Evolutionary conservation across 208 protist genomes (phyloP).

Genomic region (Leptomonas seymouri): DNA sequence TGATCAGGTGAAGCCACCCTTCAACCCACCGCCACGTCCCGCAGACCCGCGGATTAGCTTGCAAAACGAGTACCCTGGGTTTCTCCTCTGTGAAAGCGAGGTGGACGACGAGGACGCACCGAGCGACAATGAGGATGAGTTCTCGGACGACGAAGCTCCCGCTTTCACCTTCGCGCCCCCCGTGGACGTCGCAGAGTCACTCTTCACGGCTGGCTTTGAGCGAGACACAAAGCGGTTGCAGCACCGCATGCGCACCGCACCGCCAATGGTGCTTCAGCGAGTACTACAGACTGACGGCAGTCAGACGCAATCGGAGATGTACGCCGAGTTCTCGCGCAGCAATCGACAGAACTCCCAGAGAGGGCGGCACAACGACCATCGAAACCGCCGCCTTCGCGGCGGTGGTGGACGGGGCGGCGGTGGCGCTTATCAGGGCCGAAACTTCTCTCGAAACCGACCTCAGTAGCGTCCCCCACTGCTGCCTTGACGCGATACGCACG

Average conservation of each 20-base stretch:
- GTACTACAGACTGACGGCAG: conserved; percentile 76
- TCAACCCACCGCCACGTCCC: conserved; percentile 85
- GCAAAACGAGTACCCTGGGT: conserved; percentile 89
- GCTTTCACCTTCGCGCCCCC: conserved; percentile 90
- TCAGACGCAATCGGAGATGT: conserved; percentile 82
- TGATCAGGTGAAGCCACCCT: conserved; percentile 54
- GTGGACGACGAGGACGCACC: conserved; percentile 86
- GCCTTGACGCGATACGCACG: too few species aligned
- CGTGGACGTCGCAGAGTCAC: conserved; percentile 80
- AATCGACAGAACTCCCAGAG: background rate
- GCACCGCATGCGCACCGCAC: conserved; percentile 87
- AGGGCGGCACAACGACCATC: conserved; percentile 11
- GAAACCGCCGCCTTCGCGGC: conserved; percentile 7
- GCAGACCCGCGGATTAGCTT: conserved; percentile 88
- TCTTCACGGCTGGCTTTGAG: conserved; percentile 87
- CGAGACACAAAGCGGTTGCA: conserved; percentile 88
- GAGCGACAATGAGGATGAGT: conserved; percentile 85
- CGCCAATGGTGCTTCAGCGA: conserved; percentile 78
- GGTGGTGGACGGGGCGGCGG: background rate
- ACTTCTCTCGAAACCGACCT: conserved; percentile 8
- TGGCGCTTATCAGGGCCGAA: conserved; percentile 19
- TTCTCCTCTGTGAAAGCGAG: conserved; percentile 89
- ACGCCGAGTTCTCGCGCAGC: conserved; percentile 39
- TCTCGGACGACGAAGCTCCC: conserved; percentile 90
- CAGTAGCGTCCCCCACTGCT: background rate